Base-by-base conservation (phyloP, 2,329 filamentous ascomycete genomes). In the Chalara sp. region DNA sequence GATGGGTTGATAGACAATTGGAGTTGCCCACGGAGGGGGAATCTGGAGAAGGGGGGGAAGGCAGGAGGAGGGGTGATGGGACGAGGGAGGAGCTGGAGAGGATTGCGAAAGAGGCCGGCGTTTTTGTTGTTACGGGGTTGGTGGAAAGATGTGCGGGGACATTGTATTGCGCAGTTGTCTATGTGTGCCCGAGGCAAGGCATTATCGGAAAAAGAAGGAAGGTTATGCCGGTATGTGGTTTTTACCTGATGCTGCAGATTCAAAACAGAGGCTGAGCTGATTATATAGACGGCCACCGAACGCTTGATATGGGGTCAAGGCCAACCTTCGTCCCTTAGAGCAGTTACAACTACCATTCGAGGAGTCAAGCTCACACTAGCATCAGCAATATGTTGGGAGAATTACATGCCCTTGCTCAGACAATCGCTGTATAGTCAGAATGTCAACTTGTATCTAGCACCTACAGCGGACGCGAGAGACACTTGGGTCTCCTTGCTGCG, bases 311-410 rank as follows among this genome's bases (percentile, higher is more conserved):
- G 91, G 91, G 89, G 87, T 0, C 88, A 95, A 65, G 91, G 90
- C 40, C 85, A 83, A 2, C 81, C 91, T 0, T 80, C 80, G 0
- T 93, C 89, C 4, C 76, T 96, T 31, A 81, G 81, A 55, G 91
- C 90, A 4, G 81, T 96, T 1, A 85, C 81, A 30, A 90, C 89
- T 1, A 80, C 75, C 29, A 89, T 96, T 65, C 84, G 85, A 54
- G 89, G 89, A 46, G 80, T 90, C 2, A 83, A 81, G 56, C 70
- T 96, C 53, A 92, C 88, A 51, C 78, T 96, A 53, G 91, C 86
- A 0, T 83, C 87, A 3, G 92, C 90, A 4, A 95, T 97, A 58
- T 96, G 91, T 74, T 96, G 91, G 91, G 91, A 97, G 68, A 96
- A 88, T 67, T 95, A 92, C 71, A 96, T 96, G 90, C 91, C 91